Percentiles rank a stretch among this genome's conserved stretches.
Evolutionary conservation across 768 basidiomycete species (phyloP).

Genomic region (Collybia sp.): DNA sequence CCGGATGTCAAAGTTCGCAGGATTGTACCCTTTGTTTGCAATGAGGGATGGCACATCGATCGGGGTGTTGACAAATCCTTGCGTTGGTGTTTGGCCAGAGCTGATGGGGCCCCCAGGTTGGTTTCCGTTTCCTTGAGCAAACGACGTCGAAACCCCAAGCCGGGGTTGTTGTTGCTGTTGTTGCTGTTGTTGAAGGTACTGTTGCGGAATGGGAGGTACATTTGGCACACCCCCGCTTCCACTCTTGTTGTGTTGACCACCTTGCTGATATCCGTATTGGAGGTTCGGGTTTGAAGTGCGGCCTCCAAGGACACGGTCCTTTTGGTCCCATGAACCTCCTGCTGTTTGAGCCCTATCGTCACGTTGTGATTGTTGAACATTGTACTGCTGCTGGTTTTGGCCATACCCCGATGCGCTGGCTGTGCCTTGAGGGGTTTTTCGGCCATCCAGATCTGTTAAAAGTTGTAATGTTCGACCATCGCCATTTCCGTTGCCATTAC

Average conservation of each 20-base stretch:
- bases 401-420: constrained; percentile 32
- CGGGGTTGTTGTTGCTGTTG: constrained; percentile 45
- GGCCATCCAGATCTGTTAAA: constrained; percentile 60
- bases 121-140: constrained; percentile 22
- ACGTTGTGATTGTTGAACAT: constrained; percentile 28
- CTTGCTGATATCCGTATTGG: constrained; percentile 56
- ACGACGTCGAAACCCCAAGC: constrained; percentile 31
- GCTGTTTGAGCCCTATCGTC: constrained; percentile 25
- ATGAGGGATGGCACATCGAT: constrained; percentile 86
- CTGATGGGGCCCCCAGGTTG: constrained; percentile 16
- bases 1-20: constrained; percentile 73
- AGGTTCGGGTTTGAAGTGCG: constrained; percentile 69
- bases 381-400: constrained; percentile 27
- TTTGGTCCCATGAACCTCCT: constrained; percentile 58
- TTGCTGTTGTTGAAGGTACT: constrained; percentile 64
- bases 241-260: constrained; percentile 27
- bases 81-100: constrained; percentile 35
- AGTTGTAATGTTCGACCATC: constrained; percentile 44
- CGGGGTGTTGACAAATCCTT: constrained; percentile 55
- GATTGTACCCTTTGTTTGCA: constrained; percentile 89
- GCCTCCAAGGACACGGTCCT: constrained; percentile 49
- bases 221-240: constrained; percentile 44
- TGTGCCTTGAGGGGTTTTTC: constrained; percentile 50
- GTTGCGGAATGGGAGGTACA: constrained; percentile 69
- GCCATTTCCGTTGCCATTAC: constrained; percentile 22